phyloP scores from a whole-genome alignment of 352 stramenopile species.

The Pythium sukuiense region DNA sequence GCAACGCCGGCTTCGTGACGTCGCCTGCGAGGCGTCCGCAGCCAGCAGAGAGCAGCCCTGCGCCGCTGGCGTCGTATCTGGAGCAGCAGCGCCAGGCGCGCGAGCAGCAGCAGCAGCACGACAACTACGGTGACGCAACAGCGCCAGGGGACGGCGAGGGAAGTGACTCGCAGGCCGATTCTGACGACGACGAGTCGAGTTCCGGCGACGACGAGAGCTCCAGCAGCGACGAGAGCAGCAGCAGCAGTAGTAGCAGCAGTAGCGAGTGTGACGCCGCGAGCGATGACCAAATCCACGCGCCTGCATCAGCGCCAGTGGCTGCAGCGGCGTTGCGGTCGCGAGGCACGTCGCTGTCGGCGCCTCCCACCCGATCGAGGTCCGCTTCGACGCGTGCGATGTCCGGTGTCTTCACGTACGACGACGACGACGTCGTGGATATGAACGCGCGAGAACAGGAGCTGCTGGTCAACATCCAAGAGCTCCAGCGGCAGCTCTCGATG shows the following conservation, averaged over 20 bases:
- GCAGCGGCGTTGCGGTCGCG: not conserved
- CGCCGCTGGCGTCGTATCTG: conserved; percentile 7
- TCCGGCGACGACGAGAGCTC: conserved; percentile 15
- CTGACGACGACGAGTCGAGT: conserved; percentile 8
- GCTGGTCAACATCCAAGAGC: conserved; percentile 90
- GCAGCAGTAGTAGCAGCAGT: conserved; percentile 26
- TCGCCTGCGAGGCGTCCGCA: conserved; percentile 1
- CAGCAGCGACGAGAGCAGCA: conserved; percentile 28
- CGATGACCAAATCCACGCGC: conserved; percentile 6
- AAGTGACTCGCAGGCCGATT: conserved; percentile 19
- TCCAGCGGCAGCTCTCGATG: conserved; percentile 88
- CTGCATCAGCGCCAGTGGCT: conserved; percentile 5
- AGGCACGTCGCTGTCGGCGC: conserved; percentile 4
- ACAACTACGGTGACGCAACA: conserved; percentile 19
- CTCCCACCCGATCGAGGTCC: conserved; percentile 8
- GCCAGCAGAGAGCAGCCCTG: conserved; percentile 3
- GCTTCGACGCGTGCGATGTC: conserved; percentile 20
- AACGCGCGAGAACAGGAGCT: conserved; percentile 86
- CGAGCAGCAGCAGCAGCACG: conserved; percentile 9
- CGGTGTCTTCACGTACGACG: conserved; percentile 41
- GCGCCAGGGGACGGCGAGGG: conserved; percentile 18
- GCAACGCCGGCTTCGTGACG: conserved; percentile 18
- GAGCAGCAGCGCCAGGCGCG: conserved; percentile 2
- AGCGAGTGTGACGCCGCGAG: not conserved
- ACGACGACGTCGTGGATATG: conserved; percentile 73